Evolutionary conservation across 108 stramenopile genomes (phyloP).

Genomic region (Skeletonema potamos): DNA sequence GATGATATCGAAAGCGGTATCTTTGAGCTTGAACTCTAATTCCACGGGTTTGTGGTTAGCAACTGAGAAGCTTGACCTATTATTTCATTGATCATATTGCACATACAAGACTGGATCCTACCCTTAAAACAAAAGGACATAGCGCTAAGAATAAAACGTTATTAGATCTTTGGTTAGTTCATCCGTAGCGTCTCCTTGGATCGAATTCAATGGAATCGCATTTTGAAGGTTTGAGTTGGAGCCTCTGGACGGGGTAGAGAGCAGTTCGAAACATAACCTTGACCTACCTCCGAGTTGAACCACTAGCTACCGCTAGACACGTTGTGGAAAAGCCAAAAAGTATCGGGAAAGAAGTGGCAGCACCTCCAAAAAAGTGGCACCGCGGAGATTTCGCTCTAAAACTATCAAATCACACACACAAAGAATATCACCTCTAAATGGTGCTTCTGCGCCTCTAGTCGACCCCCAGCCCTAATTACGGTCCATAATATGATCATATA

Average conservation of each 20-base stretch:
- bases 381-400: too few relatives aligned
- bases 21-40: not conserved
- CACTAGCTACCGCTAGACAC: too few relatives aligned
- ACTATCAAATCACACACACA: too few relatives aligned
- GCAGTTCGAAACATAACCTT: conserved; percentile 4
- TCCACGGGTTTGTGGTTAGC: not conserved
- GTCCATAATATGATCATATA: too few relatives aligned
- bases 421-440: too few relatives aligned
- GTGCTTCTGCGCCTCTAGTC: too few relatives aligned
- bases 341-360: too few relatives aligned
- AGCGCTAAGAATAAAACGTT: not conserved
- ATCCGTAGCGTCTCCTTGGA: not conserved
- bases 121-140: not conserved
- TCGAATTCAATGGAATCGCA: not conserved
- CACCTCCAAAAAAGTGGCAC: too few relatives aligned
- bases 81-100: not conserved
- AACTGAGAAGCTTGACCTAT: not conserved
- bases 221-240: not conserved
- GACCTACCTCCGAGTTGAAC: too few relatives aligned
- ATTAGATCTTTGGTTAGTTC: not conserved
- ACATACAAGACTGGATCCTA: not conserved
- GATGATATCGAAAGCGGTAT: not conserved
- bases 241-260: not conserved
- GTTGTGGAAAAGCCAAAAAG: too few relatives aligned
- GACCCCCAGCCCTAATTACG: too few relatives aligned